Percentiles rank a stretch among this genome's conserved stretches.
phyloP scores from a whole-genome alignment of 116 monocot genomes.

The Posidonia oceanica region DNA sequence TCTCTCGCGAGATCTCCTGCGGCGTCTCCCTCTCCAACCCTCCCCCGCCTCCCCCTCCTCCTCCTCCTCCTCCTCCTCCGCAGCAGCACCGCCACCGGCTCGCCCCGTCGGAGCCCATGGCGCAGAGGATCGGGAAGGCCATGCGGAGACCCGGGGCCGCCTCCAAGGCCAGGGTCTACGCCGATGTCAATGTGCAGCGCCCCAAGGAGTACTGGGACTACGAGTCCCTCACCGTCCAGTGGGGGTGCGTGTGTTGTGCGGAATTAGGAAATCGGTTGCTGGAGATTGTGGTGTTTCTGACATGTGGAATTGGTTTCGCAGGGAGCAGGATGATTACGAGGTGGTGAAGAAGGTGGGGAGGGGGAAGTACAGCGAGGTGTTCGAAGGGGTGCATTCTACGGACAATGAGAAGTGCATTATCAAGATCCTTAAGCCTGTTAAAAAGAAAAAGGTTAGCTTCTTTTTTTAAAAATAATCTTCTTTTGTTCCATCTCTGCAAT shows the following conservation, averaged over 20 bases:
- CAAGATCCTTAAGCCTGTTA: constrained; percentile 97
- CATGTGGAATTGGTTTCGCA: constrained; percentile 9
- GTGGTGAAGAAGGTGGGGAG: constrained; percentile 89
- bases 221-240: constrained; percentile 17
- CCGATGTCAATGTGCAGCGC: constrained; percentile 13
- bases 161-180: constrained; percentile 18
- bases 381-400: constrained; percentile 60
- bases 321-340: constrained; percentile 88
- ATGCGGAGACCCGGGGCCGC: constrained; percentile 40
- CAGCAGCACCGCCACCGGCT: constrained; percentile 8
- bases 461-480: background rate
- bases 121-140: constrained; percentile 60
- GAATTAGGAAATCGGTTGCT: background rate
- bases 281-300: background rate
- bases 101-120: constrained; percentile 30
- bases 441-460: constrained; percentile 71
- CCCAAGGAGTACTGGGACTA: constrained; percentile 27
- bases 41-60: background rate
- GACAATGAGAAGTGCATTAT: constrained; percentile 64
- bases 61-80: background rate
- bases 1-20: constrained; percentile 14
- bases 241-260: constrained; percentile 10
- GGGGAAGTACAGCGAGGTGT: constrained; percentile 98
- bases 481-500: background rate
- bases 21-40: constrained; percentile 2